Evolutionary conservation across 2,329 filamentous ascomycete genomes (phyloP).

Genomic region (Ploettnerulaceae sp.): DNA sequence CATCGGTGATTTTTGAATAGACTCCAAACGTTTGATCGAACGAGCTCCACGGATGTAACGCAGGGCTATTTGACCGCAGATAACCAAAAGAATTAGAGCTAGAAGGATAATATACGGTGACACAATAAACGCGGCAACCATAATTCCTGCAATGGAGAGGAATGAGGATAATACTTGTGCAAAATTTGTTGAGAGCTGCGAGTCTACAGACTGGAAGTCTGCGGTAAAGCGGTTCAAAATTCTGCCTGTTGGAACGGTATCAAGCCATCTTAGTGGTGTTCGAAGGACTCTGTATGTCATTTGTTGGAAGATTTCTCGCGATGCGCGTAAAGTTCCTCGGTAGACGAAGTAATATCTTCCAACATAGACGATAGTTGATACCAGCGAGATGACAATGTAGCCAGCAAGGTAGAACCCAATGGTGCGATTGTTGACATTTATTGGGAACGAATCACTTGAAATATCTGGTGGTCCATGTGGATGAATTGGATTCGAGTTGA

Average conservation of each 20-base stretch:
- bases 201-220: slow-evolving; percentile 72
- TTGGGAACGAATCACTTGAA: slow-evolving; percentile 4
- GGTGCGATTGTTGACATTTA: slow-evolving; percentile 9
- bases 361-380: slow-evolving; percentile 45
- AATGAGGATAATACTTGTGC: slow-evolving; percentile 51
- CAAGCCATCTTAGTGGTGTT: slow-evolving; percentile 69
- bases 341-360: slow-evolving; percentile 57
- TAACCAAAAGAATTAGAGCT: slow-evolving; percentile 50
- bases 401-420: slow-evolving; percentile 57
- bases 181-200: slow-evolving; percentile 58
- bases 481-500: not conserved
- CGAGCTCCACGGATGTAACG: slow-evolving; percentile 61
- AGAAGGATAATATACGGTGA: slow-evolving; percentile 62
- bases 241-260: slow-evolving; percentile 72
- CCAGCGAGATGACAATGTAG: slow-evolving; percentile 56
- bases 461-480: not conserved
- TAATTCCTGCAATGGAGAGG: slow-evolving; percentile 59
- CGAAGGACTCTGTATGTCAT: slow-evolving; percentile 63
- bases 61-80: slow-evolving; percentile 13
- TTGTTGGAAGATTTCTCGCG: slow-evolving; percentile 58
- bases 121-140: slow-evolving; percentile 63
- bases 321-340: slow-evolving; percentile 59
- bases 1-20: slow-evolving; percentile 68
- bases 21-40: slow-evolving; percentile 70
- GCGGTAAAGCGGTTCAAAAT: slow-evolving; percentile 74